A percentile compares a stretch with the other conserved stretches of the same genome.
These are phyloP conservation scores for Aureobasidium sp. DNA, from an alignment of 2,329 filamentous ascomycete species.

Conservation along the genomic window DNA sequence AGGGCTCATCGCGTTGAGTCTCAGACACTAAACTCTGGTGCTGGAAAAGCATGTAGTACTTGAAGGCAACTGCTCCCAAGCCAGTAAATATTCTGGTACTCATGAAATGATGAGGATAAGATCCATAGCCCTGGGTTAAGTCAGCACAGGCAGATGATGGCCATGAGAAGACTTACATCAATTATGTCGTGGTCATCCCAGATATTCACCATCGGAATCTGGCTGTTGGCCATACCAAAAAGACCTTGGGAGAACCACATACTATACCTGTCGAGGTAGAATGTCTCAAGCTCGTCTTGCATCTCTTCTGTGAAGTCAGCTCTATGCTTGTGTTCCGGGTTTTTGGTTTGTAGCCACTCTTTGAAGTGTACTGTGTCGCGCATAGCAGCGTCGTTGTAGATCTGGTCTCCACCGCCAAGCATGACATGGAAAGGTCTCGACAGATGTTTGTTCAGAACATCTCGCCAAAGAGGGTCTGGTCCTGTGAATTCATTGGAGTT, in stretches of 20 bases:
- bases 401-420: constrained; percentile 93
- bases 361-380: constrained; percentile 68
- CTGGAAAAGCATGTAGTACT: constrained; percentile 98
- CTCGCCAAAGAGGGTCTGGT: constrained; percentile 93
- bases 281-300: constrained; percentile 80
- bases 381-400: constrained; percentile 87
- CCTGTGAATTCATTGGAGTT: constrained; percentile 77
- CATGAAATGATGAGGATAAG: constrained; percentile 90
- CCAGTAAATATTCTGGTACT: constrained; percentile 82
- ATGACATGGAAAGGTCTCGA: constrained; percentile 93
- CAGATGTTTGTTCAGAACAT: constrained; percentile 89
- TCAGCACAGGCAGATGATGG: neutral
- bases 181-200: constrained; percentile 78
- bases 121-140: constrained; percentile 70
- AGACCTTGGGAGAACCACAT: constrained; percentile 96
- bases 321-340: constrained; percentile 70
- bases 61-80: constrained; percentile 85
- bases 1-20: constrained; percentile 75
- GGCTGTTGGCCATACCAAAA: constrained; percentile 84
- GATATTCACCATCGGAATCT: constrained; percentile 98
- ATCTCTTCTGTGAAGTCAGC: constrained; percentile 72
- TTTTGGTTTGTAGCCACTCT: constrained; percentile 77
- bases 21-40: constrained; percentile 83
- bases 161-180: constrained; percentile 31
- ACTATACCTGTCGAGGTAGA: constrained; percentile 81